Percentiles rank a stretch among this genome's conserved stretches.
Conservation (phyloP, 768 basidiomycete genomes). For the Rhodotorula paludigena region DNA sequence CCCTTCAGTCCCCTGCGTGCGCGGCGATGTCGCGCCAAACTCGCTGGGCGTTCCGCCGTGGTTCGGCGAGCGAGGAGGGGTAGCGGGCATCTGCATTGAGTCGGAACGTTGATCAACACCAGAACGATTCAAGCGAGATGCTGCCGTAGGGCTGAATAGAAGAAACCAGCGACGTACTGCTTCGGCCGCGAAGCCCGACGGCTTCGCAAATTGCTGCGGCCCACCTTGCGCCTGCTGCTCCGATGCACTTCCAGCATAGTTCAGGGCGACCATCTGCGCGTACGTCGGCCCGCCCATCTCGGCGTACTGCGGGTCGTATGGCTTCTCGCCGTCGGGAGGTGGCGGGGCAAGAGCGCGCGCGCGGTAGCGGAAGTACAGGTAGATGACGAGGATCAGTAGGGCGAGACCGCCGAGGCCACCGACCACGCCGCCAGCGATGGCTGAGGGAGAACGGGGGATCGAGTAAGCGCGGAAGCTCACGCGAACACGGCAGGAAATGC, state of each 20-base stretch:
- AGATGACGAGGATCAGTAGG: background rate
- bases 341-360: background rate
- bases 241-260: background rate
- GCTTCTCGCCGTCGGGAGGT: background rate
- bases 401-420: slow-evolving; percentile 5
- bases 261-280: slow-evolving; percentile 12
- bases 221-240: background rate
- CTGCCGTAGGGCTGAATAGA: no score
- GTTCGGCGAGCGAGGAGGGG: background rate
- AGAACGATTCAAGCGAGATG: background rate
- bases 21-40: background rate
- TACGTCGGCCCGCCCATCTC: background rate
- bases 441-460: background rate
- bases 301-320: background rate
- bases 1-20: slow-evolving; percentile 1
- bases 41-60: slow-evolving; percentile 1
- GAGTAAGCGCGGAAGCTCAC: no score
- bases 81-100: slow-evolving; percentile 9
- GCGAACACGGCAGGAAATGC: background rate
- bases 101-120: no score
- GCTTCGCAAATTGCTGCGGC: background rate
- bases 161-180: background rate
- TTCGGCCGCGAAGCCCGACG: background rate
- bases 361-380: slow-evolving; percentile 11
- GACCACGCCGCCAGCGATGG: slow-evolving; percentile 19